These are phyloP conservation scores for Fonsecaea nubica DNA, from an alignment of 2,329 filamentous ascomycete genomes.

Conservation along the genomic window DNA sequence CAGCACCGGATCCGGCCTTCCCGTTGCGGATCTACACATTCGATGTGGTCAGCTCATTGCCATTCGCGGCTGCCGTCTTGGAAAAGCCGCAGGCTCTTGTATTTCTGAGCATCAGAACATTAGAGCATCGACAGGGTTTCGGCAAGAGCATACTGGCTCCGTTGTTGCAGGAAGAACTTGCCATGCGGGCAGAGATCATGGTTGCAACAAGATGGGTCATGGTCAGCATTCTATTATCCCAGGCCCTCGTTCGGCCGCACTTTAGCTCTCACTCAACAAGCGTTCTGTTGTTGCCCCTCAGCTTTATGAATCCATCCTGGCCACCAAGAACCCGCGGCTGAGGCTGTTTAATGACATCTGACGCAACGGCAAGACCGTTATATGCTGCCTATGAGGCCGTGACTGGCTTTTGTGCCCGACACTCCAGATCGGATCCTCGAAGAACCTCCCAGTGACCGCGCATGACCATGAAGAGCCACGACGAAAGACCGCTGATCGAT, in stretches of 20 bases:
- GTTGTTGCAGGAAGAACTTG: neutral
- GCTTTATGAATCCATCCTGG: constrained; percentile 7
- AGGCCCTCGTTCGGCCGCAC: constrained; percentile 5
- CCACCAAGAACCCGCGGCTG: neutral
- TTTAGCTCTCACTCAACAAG: neutral
- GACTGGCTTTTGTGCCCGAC: neutral
- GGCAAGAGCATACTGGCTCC: constrained; percentile 1
- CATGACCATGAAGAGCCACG: constrained; percentile 3
- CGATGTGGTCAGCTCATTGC: constrained; percentile 15
- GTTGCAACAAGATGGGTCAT: constrained; percentile 8
- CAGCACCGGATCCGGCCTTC: neutral
- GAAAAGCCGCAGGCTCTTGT: neutral
- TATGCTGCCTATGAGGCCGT: neutral
- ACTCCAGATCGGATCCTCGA: neutral
- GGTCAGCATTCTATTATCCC: constrained; percentile 20
- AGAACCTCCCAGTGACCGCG: neutral
- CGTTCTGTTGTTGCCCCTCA: constrained; percentile 14
- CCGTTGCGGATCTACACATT: constrained; percentile 3
- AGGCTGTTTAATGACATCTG: constrained; percentile 11
- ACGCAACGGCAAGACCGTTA: constrained; percentile 1
- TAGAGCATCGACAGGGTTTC: constrained; percentile 2
- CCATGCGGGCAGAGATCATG: constrained; percentile 10
- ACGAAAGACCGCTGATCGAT: constrained; percentile 16
- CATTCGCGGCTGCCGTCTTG: constrained; percentile 2
- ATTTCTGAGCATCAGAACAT: constrained; percentile 12